Conservation (phyloP, 495 filamentous ascomycete species). For the Chaetomidium leptoderma region DNA sequence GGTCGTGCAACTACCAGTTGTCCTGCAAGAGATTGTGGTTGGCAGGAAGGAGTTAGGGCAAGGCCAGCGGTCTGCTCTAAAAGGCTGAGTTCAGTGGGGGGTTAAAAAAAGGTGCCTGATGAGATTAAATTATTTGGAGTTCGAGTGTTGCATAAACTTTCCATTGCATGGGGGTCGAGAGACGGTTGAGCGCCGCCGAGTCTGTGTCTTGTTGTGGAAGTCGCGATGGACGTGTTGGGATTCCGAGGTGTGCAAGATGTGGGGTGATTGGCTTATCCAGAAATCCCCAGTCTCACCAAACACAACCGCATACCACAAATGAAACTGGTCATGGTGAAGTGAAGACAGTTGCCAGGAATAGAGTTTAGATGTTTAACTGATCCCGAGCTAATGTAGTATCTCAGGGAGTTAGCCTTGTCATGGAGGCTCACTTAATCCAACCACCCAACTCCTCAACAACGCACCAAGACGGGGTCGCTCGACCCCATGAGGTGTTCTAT, state of each 20-base stretch:
- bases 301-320: background rate
- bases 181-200: too few species aligned
- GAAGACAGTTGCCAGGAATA: background rate
- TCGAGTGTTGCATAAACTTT: too few species aligned
- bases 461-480: background rate
- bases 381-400: background rate
- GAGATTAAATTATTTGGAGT: too few species aligned
- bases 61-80: background rate
- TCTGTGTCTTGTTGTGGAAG: background rate
- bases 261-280: background rate
- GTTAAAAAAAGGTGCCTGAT: too few species aligned
- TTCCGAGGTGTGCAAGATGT: background rate
- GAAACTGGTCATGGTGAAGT: background rate
- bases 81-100: too few species aligned
- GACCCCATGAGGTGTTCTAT: too few species aligned
- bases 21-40: background rate
- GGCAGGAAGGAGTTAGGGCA: background rate
- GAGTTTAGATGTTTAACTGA: background rate
- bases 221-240: slow-evolving; percentile 2
- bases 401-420: too few species aligned
- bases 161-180: too few species aligned
- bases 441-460: background rate
- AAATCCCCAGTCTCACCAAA: background rate
- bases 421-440: too few species aligned
- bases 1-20: background rate